Evolutionary conservation across 2,329 filamentous ascomycete genomes (phyloP), one percentile per base, ranked within the genome.

Genomic region (Aaosphaeria pasadenensis): DNA sequence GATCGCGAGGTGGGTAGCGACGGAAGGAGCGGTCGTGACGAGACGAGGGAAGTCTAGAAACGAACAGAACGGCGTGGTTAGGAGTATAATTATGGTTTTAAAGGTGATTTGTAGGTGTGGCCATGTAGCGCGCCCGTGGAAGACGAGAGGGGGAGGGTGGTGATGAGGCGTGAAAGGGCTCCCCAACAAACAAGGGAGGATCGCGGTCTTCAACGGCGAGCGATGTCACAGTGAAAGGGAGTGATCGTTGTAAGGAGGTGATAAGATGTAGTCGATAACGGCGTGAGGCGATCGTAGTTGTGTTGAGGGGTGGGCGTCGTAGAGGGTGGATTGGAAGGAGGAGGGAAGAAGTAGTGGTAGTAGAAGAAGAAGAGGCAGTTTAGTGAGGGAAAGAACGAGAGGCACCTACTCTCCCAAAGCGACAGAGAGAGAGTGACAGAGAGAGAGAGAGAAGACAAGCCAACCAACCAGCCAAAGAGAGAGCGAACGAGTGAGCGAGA

Each of bases 1-100:
- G 57, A 56, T 54, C 46, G 57, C 50, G 50, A 56, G 48, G 56
- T 49, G 57, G 49, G 53, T 55, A 54, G 51, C 43, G 39, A 43
- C 13, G 48, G 48, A 42, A 29, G 41, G 56, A 43, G 51, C 50
- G 44, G 52, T 53, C 48, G 46, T 11, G 31, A 49, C 49, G 58
- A n/a, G 33, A 36, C 33, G 33, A 36, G n/a, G 17, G 17, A 24
- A 24, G 17, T 24, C 17, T 24, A 24, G 17, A 24, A 24, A 24
- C 17, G 17, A 24, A 24, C 17, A 24, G 17, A 24, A 24, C 17
- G 17, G 17, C 17, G 17, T 24, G 17, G 17, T 24, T 24, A 24
- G 17, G 17, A 24, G 17, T 24, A 24, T 24, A 24, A 24, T 24
- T 24, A 24, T 24, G 17, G 17, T 24, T 24, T 24, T 24, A 24